Percentiles rank a stretch among this genome's conserved stretches.
Evolutionary conservation across 495 filamentous ascomycete species (phyloP).

Genomic region (Ascodesmis nigricans): DNA sequence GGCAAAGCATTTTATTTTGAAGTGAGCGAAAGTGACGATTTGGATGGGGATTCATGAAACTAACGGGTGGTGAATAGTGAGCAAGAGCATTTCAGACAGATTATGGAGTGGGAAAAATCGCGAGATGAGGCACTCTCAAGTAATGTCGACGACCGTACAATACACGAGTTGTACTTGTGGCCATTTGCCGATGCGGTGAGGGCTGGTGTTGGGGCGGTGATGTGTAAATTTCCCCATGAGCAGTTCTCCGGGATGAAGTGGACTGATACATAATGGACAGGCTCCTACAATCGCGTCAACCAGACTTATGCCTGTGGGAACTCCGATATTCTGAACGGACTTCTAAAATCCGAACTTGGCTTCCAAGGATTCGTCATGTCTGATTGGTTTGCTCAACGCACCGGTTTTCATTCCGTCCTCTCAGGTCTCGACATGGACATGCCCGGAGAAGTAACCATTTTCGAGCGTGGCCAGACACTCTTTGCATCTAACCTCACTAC

Average conservation of each 20-base stretch:
- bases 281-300: conserved; percentile 31
- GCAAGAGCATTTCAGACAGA: conserved; percentile 69
- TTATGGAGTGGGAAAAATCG: conserved; percentile 23
- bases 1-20: conserved; percentile 24
- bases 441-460: conserved; percentile 70
- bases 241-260: conserved; percentile 5
- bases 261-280: conserved; percentile 56
- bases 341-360: conserved; percentile 84
- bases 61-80: conserved; percentile 41
- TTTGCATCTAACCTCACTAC: conserved; percentile 62
- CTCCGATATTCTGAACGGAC: conserved; percentile 73
- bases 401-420: conserved; percentile 56
- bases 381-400: conserved; percentile 80
- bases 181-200: conserved; percentile 71
- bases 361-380: conserved; percentile 75
- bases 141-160: conserved; percentile 60
- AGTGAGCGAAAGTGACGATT: conserved; percentile 39
- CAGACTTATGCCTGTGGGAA: conserved; percentile 82
- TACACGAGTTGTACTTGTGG: conserved; percentile 78
- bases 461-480: conserved; percentile 49
- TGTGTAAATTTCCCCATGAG: conserved; percentile 29
- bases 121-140: conserved; percentile 45
- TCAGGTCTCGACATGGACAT: conserved; percentile 91
- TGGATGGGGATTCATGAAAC: conserved; percentile 31
- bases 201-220: conserved; percentile 68